Conservation (phyloP, 768 basidiomycete species). For the Macrolepiota dolichaula region DNA sequence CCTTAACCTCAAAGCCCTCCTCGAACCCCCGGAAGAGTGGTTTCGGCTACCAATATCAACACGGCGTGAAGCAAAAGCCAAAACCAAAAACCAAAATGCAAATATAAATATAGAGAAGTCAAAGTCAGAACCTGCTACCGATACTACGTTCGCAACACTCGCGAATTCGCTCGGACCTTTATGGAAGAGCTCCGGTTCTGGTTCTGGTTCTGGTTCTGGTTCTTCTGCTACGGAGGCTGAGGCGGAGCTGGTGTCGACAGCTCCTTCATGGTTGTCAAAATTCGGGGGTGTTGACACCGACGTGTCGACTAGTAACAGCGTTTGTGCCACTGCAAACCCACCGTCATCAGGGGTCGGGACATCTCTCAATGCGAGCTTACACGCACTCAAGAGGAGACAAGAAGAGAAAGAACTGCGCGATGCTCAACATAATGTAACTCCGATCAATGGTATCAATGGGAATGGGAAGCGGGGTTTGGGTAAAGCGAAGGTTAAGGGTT, state of each 20-base stretch:
- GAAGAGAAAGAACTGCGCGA: constrained; percentile 4
- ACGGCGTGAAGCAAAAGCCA: background rate
- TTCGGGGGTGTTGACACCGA: background rate
- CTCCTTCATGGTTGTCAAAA: background rate
- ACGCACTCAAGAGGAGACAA: background rate
- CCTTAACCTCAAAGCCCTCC: constrained; percentile 39
- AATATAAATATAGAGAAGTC: too few species aligned
- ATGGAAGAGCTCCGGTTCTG: background rate
- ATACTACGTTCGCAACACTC: background rate
- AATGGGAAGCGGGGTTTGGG: background rate
- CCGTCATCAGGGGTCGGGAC: too few species aligned
- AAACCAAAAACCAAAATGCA: too few species aligned
- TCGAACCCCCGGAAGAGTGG: constrained; percentile 28
- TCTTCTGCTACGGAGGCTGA: too few species aligned
- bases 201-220: too few species aligned
- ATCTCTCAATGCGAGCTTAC: background rate
- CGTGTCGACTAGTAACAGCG: too few species aligned
- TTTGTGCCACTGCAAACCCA: too few species aligned
- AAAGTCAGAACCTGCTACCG: too few species aligned
- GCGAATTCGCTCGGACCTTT: constrained; percentile 1
- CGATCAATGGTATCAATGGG: background rate
- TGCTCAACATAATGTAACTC: background rate
- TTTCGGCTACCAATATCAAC: background rate
- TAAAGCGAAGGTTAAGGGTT: background rate
- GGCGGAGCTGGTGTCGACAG: too few species aligned